Evolutionary conservation across 225 moss, liverwort and hornwort species (phyloP).

Genomic region (Straminergon stramineum): DNA sequence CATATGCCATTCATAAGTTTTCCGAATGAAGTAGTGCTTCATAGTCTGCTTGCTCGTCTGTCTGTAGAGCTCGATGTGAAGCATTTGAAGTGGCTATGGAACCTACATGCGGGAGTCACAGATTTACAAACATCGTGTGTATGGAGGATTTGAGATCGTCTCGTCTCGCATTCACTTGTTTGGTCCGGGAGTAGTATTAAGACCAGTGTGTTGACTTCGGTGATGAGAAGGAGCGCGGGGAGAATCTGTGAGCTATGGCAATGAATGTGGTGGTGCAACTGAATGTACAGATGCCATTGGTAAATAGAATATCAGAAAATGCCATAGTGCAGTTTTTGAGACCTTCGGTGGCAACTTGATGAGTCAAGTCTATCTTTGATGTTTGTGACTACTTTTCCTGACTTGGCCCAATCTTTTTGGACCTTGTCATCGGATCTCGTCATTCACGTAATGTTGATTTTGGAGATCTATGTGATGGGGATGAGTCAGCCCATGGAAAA

Average conservation of each 20-base stretch:
- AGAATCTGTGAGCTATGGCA: neutral
- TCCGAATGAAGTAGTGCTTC: neutral
- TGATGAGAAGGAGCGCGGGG: neutral
- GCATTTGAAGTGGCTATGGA: neutral
- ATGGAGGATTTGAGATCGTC: neutral
- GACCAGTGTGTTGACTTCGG: too few species aligned
- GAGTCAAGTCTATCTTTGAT: neutral
- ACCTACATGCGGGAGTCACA: neutral
- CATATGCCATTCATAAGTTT: neutral
- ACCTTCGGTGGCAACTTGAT: neutral
- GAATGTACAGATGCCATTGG: constrained; percentile 1
- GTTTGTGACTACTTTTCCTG: neutral
- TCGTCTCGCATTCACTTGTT: neutral
- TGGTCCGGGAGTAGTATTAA: neutral
- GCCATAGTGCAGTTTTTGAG: neutral
- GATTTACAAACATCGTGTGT: neutral
- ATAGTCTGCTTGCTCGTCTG: neutral
- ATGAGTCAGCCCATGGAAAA: neutral
- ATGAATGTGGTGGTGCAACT: neutral
- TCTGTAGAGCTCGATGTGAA: neutral
- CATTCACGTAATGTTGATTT: too few species aligned
- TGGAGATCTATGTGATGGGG: neutral
- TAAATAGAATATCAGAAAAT: neutral
- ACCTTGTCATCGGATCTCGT: neutral
- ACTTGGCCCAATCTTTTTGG: too few species aligned